These are phyloP conservation scores for Ogataea zsoltii DNA, from an alignment of 805 yeast genomes.

Conservation along the genomic window DNA sequence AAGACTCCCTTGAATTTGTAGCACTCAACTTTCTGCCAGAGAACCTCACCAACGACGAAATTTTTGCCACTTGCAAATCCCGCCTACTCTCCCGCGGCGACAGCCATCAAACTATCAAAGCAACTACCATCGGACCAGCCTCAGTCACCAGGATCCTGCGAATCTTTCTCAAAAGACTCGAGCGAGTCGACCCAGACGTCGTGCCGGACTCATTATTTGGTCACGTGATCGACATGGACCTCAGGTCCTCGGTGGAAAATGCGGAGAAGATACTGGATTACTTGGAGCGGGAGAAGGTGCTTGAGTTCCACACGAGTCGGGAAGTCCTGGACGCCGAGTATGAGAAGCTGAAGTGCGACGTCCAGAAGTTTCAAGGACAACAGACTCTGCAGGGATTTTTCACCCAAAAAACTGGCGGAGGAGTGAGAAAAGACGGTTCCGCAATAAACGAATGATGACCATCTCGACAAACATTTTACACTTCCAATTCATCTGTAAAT, in stretches of 20 bases:
- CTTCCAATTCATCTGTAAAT: no score
- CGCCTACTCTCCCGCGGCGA: slow-evolving; percentile 71
- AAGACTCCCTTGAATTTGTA: slow-evolving; percentile 49
- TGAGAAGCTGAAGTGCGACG: no score
- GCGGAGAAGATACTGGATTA: slow-evolving; percentile 27
- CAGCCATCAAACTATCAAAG: slow-evolving; percentile 75
- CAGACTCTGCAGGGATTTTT: no score
- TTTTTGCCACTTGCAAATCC: slow-evolving; percentile 49
- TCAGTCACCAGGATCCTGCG: slow-evolving; percentile 58
- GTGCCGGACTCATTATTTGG: slow-evolving; percentile 67
- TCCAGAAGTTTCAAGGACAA: no score
- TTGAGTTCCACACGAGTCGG: background rate
- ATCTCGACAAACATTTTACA: no score
- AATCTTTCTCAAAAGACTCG: slow-evolving; percentile 67
- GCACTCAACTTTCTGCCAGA: slow-evolving; percentile 60
- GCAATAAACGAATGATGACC: no score
- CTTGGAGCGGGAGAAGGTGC: background rate
- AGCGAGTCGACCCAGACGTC: slow-evolving; percentile 44
- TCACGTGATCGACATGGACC: slow-evolving; percentile 52
- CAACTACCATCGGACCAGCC: slow-evolving; percentile 39
- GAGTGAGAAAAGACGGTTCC: no score
- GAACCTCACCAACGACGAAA: slow-evolving; percentile 20
- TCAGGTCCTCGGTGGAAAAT: slow-evolving; percentile 48
- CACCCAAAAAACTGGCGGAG: no score
- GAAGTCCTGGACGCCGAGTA: background rate